These are phyloP conservation scores for Yamadazyma aaseri DNA, from an alignment of 1,139 yeast genomes.

Conservation along the genomic window DNA sequence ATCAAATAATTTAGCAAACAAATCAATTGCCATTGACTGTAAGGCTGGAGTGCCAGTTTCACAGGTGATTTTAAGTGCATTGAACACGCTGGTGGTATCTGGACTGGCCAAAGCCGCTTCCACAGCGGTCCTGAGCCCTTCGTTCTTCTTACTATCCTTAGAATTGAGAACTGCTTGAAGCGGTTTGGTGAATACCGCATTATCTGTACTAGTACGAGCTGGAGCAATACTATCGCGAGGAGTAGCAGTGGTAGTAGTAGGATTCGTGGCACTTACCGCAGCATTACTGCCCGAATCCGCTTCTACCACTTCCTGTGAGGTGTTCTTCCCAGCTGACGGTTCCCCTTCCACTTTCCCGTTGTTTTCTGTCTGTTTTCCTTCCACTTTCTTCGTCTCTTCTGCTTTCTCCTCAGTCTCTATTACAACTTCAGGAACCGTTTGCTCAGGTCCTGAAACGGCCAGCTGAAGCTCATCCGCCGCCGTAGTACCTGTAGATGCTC, in stretches of 20 bases:
- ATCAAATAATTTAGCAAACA: slow-evolving; percentile 47
- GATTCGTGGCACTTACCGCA: background rate
- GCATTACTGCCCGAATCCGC: background rate
- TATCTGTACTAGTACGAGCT: background rate
- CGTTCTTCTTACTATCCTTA: slow-evolving; percentile 45
- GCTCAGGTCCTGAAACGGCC: no score
- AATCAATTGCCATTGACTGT: slow-evolving; percentile 42
- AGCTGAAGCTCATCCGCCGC: background rate
- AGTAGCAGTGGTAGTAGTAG: background rate
- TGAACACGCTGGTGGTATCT: slow-evolving; percentile 38
- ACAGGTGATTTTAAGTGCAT: slow-evolving; percentile 42
- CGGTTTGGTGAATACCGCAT: slow-evolving; percentile 29
- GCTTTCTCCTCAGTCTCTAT: background rate
- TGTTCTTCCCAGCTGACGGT: background rate
- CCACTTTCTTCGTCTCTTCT: background rate
- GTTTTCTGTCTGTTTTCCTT: background rate
- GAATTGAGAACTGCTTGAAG: slow-evolving; percentile 34
- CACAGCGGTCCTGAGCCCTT: slow-evolving; percentile 27
- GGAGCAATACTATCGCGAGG: background rate
- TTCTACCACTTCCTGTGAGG: background rate
- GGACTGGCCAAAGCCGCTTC: slow-evolving; percentile 35
- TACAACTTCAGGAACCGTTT: background rate
- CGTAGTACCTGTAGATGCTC: background rate
- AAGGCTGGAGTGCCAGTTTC: slow-evolving; percentile 32
- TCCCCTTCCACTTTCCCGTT: background rate